Conservation (phyloP, 768 basidiomycete genomes). For the Goffeauzyma gilvescens region DNA sequence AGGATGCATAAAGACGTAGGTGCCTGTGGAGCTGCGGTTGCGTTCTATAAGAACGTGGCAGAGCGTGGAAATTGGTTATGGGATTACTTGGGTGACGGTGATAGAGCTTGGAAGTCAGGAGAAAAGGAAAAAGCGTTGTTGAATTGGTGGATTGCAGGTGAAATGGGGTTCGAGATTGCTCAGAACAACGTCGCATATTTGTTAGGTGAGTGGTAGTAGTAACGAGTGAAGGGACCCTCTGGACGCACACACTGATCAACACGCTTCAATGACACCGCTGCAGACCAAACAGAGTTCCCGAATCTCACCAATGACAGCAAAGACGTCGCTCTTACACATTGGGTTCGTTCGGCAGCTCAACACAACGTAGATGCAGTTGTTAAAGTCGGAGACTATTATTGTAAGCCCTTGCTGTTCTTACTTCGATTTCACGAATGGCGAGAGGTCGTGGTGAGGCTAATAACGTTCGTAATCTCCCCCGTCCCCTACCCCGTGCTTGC, state of each 20-base stretch:
- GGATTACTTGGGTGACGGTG: constrained; percentile 58
- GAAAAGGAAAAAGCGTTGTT: constrained; percentile 70
- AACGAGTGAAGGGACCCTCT: neutral
- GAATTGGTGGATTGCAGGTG: constrained; percentile 87
- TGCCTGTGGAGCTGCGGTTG: constrained; percentile 73
- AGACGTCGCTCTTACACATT: constrained; percentile 66
- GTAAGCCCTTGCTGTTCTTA: constrained; percentile 13
- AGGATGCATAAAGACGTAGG: constrained; percentile 34
- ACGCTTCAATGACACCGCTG: neutral
- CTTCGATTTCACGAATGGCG: neutral
- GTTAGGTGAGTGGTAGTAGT: constrained; percentile 42
- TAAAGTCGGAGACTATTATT: constrained; percentile 96
- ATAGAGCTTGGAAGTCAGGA: constrained; percentile 41
- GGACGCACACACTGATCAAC: neutral
- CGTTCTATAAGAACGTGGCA: constrained; percentile 78
- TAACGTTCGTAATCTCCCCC: neutral
- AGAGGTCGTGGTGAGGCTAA: neutral
- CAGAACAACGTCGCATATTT: constrained; percentile 90
- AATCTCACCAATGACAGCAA: constrained; percentile 51
- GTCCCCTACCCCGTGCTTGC: neutral
- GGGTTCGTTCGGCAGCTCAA: constrained; percentile 85
- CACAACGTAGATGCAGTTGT: constrained; percentile 90
- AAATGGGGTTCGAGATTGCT: constrained; percentile 79
- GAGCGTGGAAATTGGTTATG: constrained; percentile 79
- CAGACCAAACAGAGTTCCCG: too few relatives aligned